These are phyloP conservation scores for Fusarium chuoi DNA, from an alignment of 2,329 filamentous ascomycete genomes.

Conservation along the genomic window DNA sequence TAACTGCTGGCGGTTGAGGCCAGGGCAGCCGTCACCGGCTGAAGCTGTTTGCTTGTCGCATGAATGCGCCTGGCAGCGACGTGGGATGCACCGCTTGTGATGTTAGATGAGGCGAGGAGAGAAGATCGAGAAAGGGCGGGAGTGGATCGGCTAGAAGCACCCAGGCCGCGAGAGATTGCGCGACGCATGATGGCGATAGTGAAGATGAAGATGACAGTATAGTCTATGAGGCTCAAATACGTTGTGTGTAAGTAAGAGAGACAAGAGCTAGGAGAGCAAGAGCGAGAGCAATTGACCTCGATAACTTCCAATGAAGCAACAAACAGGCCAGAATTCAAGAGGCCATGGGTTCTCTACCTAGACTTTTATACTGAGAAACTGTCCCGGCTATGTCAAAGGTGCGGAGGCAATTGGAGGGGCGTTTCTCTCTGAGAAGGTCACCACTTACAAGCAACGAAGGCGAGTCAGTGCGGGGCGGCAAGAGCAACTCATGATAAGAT, in stretches of 20 bases:
- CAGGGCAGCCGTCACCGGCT: slow-evolving; percentile 59
- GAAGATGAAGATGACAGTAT: not conserved
- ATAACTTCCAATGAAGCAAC: slow-evolving; percentile 24
- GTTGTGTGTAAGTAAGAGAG: not conserved
- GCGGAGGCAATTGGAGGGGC: slow-evolving; percentile 30
- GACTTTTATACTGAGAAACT: slow-evolving; percentile 30
- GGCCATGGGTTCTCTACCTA: slow-evolving; percentile 11
- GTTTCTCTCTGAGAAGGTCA: slow-evolving; percentile 5
- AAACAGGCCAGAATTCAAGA: slow-evolving; percentile 1
- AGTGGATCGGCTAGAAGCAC: slow-evolving; percentile 49
- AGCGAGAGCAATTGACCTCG: slow-evolving; percentile 16
- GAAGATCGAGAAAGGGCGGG: slow-evolving; percentile 43
- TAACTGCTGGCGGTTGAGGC: slow-evolving; percentile 69
- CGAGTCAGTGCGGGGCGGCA: slow-evolving; percentile 24
- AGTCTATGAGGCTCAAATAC: not conserved
- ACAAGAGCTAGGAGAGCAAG: not conserved
- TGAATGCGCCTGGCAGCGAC: slow-evolving; percentile 64
- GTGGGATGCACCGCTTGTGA: slow-evolving; percentile 49
- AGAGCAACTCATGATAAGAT: slow-evolving; percentile 34
- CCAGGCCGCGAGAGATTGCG: slow-evolving; percentile 54
- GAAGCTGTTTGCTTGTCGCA: slow-evolving; percentile 66
- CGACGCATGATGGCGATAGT: slow-evolving; percentile 56
- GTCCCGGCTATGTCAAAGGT: slow-evolving; percentile 23
- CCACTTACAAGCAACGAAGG: slow-evolving; percentile 10
- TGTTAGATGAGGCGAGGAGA: slow-evolving; percentile 50